Percentiles rank a stretch among this genome's conserved stretches.
Evolutionary conservation across 257 asterid species (phyloP).

Genomic region (Ophiorrhiza pumila): DNA sequence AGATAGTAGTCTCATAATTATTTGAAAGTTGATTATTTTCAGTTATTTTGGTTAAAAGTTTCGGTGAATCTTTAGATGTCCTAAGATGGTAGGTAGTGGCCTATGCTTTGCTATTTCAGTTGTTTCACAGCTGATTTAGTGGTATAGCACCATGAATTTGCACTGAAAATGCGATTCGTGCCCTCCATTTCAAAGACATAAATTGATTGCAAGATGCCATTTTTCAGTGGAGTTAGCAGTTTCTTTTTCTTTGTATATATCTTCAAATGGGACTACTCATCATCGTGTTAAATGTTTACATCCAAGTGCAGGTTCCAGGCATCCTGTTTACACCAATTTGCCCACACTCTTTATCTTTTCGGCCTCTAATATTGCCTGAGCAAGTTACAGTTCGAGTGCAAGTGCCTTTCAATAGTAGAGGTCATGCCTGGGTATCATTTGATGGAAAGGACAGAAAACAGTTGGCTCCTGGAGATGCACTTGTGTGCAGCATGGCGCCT

Average conservation of each 20-base stretch:
- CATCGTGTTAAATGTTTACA: not conserved
- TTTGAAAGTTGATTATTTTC: not conserved
- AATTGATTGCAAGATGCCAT: not conserved
- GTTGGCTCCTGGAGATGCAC: slow-evolving; percentile 86
- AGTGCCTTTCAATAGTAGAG: slow-evolving; percentile 82
- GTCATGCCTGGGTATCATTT: slow-evolving; percentile 97
- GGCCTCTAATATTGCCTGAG: slow-evolving; percentile 93
- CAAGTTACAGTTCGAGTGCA: slow-evolving; percentile 75
- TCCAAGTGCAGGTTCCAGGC: slow-evolving; percentile 70
- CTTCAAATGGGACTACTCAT: not conserved
- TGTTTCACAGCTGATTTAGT: not conserved
- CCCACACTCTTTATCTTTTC: slow-evolving; percentile 91
- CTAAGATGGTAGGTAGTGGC: not conserved
- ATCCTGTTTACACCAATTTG: slow-evolving; percentile 94
- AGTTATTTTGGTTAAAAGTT: not conserved
- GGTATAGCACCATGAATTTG: not conserved
- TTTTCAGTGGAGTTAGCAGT: not conserved
- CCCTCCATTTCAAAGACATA: not conserved
- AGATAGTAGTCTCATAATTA: not conserved
- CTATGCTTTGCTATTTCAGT: not conserved
- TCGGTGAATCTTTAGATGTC: not conserved
- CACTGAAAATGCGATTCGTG: not conserved
- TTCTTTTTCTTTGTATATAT: not conserved
- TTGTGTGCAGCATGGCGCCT: slow-evolving; percentile 96
- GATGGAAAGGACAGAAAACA: slow-evolving; percentile 88